A percentile compares a stretch with the other conserved stretches of the same genome.
Evolutionary conservation across 2,329 filamentous ascomycete genomes (phyloP).

Genomic region (Keithomyces neogunnii): DNA sequence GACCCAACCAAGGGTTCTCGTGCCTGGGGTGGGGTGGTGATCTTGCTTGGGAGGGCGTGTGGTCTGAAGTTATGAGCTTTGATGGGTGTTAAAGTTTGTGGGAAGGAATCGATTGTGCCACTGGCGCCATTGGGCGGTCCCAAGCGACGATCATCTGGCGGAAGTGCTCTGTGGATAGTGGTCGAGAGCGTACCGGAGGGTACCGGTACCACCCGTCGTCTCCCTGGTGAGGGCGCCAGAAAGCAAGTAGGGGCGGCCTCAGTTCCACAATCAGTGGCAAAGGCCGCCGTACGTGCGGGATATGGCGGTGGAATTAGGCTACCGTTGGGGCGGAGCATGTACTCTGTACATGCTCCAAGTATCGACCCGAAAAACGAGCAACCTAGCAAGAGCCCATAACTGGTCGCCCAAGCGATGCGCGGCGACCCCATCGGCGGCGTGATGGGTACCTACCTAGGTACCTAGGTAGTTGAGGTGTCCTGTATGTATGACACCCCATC

Average conservation of each 20-base stretch:
- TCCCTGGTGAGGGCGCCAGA: no score
- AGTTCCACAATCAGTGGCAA: neutral
- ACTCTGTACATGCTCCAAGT: neutral
- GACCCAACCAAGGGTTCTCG: neutral
- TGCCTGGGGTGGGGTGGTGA: neutral
- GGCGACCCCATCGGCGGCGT: conserved; percentile 6
- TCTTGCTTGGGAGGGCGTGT: neutral
- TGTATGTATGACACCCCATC: neutral
- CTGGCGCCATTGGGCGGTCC: neutral
- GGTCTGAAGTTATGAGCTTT: neutral
- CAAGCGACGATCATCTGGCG: neutral
- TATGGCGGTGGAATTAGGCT: neutral
- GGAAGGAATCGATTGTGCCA: neutral
- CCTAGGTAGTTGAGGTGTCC: neutral
- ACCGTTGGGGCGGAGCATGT: neutral
- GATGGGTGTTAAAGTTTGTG: neutral
- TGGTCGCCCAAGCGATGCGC: conserved; percentile 9
- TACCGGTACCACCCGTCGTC: neutral
- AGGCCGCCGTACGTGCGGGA: neutral
- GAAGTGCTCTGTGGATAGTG: neutral
- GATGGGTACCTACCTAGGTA: neutral
- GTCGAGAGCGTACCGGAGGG: neutral
- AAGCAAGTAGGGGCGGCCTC: no score
- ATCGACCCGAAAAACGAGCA: conserved; percentile 7
- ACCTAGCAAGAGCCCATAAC: conserved; percentile 2